phyloP scores from a whole-genome alignment of 1,284 basidiomycete genomes.

The Ceraceosorus bombacis region DNA sequence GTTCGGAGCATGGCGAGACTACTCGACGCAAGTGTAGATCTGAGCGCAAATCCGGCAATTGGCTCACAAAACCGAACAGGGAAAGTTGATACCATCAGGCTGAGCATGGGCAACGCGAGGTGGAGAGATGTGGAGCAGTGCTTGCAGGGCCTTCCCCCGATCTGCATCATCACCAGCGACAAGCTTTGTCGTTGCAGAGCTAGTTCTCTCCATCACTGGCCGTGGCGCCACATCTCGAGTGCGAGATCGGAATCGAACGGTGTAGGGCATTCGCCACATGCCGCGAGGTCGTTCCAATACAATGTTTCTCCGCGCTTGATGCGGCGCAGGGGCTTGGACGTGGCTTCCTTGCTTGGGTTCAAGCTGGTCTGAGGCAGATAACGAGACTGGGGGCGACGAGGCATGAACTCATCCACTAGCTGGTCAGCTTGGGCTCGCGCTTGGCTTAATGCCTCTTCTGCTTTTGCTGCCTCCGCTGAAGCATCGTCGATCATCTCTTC shows the following conservation, averaged over 20 bases:
- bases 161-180: too few relatives aligned
- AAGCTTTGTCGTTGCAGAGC: too few relatives aligned
- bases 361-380: background rate
- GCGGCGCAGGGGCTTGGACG: constrained; percentile 11
- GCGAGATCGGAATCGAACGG: constrained; percentile 36
- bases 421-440: background rate
- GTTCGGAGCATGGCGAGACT: background rate
- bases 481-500: constrained; percentile 21
- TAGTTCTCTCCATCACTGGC: too few relatives aligned
- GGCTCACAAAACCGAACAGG: too few relatives aligned
- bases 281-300: constrained; percentile 69
- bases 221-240: constrained; percentile 17
- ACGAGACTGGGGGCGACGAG: background rate
- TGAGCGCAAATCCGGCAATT: constrained; percentile 4
- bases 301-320: constrained; percentile 62
- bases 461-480: constrained; percentile 26
- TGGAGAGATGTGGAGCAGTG: too few relatives aligned
- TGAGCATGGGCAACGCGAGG: too few relatives aligned
- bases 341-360: background rate
- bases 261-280: constrained; percentile 58
- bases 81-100: too few relatives aligned
- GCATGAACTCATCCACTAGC: background rate
- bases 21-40: background rate
- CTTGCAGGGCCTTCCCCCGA: too few relatives aligned
- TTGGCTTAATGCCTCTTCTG: constrained; percentile 10